Percentiles rank a stretch among this genome's conserved stretches.
Conservation (phyloP, 106 monocot species). For the Iris macrosiphon region DNA sequence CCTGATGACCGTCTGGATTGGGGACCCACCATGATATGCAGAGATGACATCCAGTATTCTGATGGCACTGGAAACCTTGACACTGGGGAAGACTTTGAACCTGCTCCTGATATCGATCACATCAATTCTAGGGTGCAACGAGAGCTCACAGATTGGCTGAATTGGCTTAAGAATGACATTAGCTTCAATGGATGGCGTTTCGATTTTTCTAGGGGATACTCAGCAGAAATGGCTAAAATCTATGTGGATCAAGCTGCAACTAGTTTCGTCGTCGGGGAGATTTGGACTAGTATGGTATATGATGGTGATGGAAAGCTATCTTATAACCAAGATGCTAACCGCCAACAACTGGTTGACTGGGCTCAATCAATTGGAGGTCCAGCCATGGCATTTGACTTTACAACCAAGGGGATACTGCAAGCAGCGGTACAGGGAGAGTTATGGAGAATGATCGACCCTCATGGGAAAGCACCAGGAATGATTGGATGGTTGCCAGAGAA, state of each 20-base stretch:
- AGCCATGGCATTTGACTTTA: slow-evolving; percentile 56
- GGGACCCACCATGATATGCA: slow-evolving; percentile 65
- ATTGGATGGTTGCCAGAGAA: slow-evolving; percentile 50
- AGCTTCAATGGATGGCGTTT: slow-evolving; percentile 67
- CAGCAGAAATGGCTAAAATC: slow-evolving; percentile 30
- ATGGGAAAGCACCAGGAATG: slow-evolving; percentile 49
- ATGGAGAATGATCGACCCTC: slow-evolving; percentile 32
- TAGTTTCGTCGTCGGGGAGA: slow-evolving; percentile 40
- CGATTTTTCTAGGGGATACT: slow-evolving; percentile 63
- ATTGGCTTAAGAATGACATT: slow-evolving; percentile 56
- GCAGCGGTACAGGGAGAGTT: slow-evolving; percentile 49
- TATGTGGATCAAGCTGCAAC: slow-evolving; percentile 33
- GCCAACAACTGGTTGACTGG: slow-evolving; percentile 48
- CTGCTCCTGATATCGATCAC: slow-evolving; percentile 65
- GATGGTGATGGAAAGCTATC: slow-evolving; percentile 28
- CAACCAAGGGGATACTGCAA: slow-evolving; percentile 64
- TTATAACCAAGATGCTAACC: slow-evolving; percentile 40
- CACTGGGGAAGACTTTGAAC: slow-evolving; percentile 40
- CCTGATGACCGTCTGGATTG: slow-evolving; percentile 58
- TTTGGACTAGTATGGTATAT: slow-evolving; percentile 41
- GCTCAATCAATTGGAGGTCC: slow-evolving; percentile 14
- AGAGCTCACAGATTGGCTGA: slow-evolving; percentile 57
- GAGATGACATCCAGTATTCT: slow-evolving; percentile 40
- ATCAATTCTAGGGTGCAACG: slow-evolving; percentile 45
- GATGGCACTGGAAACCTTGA: slow-evolving; percentile 72